Conservation (phyloP, 768 basidiomycete species). For the Pleurotus salmoneostramineus region DNA sequence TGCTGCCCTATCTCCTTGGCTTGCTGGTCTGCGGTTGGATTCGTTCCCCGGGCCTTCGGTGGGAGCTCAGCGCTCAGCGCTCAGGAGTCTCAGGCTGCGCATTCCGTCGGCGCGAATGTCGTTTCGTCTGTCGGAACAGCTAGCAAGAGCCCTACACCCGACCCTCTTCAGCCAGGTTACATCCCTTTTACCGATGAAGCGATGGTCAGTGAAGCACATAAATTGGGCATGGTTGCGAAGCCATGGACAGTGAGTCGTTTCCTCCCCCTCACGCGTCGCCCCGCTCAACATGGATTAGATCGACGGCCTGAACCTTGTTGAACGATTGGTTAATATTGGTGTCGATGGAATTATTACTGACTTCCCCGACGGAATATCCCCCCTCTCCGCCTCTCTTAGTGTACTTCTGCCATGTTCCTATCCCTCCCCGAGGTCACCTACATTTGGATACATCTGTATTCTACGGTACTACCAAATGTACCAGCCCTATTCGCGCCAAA, state of each 20-base stretch:
- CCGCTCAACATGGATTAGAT: constrained; percentile 33
- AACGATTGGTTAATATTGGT: constrained; percentile 55
- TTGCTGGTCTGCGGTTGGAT: constrained; percentile 61
- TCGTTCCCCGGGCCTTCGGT: constrained; percentile 54
- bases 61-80: too few species aligned
- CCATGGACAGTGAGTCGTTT: constrained; percentile 72
- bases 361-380: constrained; percentile 59
- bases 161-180: constrained; percentile 40
- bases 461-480: too few species aligned
- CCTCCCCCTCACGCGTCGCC: neutral
- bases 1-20: constrained; percentile 74
- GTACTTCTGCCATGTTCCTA: too few species aligned
- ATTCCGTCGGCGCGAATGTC: constrained; percentile 57
- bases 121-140: constrained; percentile 57
- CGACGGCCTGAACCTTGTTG: constrained; percentile 55
- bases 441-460: too few species aligned
- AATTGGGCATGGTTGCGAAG: constrained; percentile 57
- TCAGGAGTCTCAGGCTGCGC: constrained; percentile 69
- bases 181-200: constrained; percentile 58
- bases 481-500: too few species aligned
- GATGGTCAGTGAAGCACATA: constrained; percentile 68
- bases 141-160: constrained; percentile 31
- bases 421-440: too few species aligned
- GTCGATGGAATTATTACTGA: constrained; percentile 81
- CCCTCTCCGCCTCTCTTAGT: too few species aligned